phyloP scores from a whole-genome alignment of 306 rosid genomes.

The Begonia peltatifolia region DNA sequence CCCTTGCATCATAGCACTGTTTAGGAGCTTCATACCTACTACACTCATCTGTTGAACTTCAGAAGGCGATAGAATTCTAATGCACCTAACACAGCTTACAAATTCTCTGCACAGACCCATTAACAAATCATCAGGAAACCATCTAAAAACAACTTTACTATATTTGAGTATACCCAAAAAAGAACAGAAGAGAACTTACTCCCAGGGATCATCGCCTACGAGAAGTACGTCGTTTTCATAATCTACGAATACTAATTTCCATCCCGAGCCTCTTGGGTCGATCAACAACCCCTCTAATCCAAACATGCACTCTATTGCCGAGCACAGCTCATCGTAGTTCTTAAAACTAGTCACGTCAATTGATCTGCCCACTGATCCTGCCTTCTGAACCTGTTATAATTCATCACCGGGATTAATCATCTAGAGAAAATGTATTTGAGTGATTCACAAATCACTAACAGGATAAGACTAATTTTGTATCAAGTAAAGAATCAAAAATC shows the following conservation, averaged over 20 bases:
- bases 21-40: conserved; percentile 92
- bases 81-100: conserved; percentile 81
- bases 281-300: conserved; percentile 80
- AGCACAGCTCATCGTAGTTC: conserved; percentile 63
- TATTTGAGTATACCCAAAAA: too few relatives aligned
- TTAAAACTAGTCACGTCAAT: conserved; percentile 72
- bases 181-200: conserved; percentile 32
- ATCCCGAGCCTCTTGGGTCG: conserved; percentile 73
- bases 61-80: conserved; percentile 68
- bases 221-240: conserved; percentile 83
- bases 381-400: conserved; percentile 57
- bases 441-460: too few relatives aligned
- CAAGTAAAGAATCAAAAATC: too few relatives aligned
- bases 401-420: too few relatives aligned
- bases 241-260: conserved; percentile 89
- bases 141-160: too few relatives aligned
- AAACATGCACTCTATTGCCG: conserved; percentile 89
- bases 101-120: conserved; percentile 52
- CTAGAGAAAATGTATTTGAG: too few relatives aligned
- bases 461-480: too few relatives aligned
- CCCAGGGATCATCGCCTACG: conserved; percentile 97
- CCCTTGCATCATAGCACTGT: conserved; percentile 80
- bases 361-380: conserved; percentile 93
- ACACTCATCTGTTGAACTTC: conserved; percentile 94
- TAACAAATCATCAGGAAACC: too few relatives aligned